Evolutionary conservation across 805 yeast genomes (phyloP), one percentile per base, ranked within the genome.

Genomic region (Cyberlindnera americana): DNA sequence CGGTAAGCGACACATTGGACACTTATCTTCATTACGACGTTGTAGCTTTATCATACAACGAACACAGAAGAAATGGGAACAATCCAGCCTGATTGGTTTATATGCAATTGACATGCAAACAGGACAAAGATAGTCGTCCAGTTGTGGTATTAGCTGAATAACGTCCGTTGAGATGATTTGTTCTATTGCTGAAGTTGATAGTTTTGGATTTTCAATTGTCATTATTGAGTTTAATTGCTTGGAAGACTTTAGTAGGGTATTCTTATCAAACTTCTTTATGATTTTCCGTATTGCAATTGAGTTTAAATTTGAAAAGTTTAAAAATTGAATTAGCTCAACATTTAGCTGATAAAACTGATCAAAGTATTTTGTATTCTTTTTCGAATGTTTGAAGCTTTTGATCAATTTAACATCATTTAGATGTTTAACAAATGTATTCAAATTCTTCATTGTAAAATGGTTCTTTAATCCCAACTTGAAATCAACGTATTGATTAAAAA

Each of bases 81-180:
- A 83, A 9, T 59, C 62, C 13, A 83, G 62, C 34, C 78, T 62
- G 34, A 83, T 78, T 3, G 93, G 93, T 51, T 82, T 81, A 61
- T 72, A 83, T 0, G 89, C 88, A 33, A 83, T 70, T 3, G 75
- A 69, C 57, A 75, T 72, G 55, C 93, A 83, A 9, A 83, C 77
- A 1, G 90, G 87, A 54, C 93, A 83, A 2, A 77, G 64, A 52
- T 82, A 83, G 56, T 84, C 91, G 35, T 83, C 90, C 5, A 84
- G 61, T 56, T 82, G 90, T 2, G 93, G 93, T 1, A 82, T 64
- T 2, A 83, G 59, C 21, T 72, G 68, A 26, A 83, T 57, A 14
- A 83, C 59, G 19, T 76, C 67, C 18, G 65, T 66, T 22, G 81
- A 72, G 24, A 83, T 77, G 21, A 80, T 68, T 21, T 52, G 56